Evolutionary conservation across 768 basidiomycete genomes (phyloP).

Genomic region (Mycena albidolilacea): DNA sequence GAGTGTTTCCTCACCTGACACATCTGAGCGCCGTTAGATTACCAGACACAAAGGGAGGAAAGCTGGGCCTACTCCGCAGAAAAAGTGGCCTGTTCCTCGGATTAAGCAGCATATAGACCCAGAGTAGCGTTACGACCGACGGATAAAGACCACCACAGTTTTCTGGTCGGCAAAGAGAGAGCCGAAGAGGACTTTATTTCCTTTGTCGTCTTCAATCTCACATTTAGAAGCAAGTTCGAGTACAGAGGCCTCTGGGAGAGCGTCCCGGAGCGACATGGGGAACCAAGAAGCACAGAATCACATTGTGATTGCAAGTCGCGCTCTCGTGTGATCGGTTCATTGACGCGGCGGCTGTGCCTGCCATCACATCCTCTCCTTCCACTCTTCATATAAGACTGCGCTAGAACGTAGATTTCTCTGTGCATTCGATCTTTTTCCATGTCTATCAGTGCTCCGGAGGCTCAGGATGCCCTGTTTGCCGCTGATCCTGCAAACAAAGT

Average conservation of each 20-base stretch:
- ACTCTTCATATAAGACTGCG: not conserved
- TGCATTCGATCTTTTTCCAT: conserved; percentile 9
- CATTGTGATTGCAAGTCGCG: not conserved
- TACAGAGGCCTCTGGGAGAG: conserved; percentile 51
- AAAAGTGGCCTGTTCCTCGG: conserved; percentile 67
- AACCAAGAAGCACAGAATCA: not conserved
- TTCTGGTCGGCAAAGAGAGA: conserved; percentile 64
- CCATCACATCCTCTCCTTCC: not conserved
- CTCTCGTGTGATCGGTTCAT: not conserved
- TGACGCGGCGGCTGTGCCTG: not conserved
- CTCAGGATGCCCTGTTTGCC: conserved; percentile 51
- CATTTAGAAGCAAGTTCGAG: conserved; percentile 56
- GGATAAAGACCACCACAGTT: conserved; percentile 75
- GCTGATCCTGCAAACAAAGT: conserved; percentile 47
- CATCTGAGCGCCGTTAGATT: conserved; percentile 37
- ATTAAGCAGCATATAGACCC: conserved; percentile 15
- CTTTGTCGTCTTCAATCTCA: conserved; percentile 61
- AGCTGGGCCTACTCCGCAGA: conserved; percentile 68
- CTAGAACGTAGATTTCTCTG: not conserved
- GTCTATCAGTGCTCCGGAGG: conserved; percentile 46
- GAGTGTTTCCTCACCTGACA: conserved; percentile 57
- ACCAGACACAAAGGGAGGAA: not conserved
- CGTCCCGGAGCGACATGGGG: conserved; percentile 41
- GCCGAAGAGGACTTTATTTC: conserved; percentile 66
- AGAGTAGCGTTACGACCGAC: conserved; percentile 48